Conservation (phyloP, 352 stramenopile species). For the Phytophthora sp. region DNA sequence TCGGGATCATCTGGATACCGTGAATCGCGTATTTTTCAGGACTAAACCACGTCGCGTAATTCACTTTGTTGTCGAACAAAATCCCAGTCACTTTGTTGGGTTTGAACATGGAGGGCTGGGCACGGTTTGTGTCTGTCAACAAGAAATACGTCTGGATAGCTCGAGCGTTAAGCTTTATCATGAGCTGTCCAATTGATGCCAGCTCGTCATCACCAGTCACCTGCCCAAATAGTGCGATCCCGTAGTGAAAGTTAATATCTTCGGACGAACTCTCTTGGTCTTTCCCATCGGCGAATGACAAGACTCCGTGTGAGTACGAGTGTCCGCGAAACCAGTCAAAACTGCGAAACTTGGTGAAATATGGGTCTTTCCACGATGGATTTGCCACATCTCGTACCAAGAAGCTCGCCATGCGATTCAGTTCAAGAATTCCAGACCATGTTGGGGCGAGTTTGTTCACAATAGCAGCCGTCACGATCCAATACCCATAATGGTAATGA, state of each 20-base stretch:
- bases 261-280: constrained; percentile 60
- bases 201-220: constrained; percentile 37
- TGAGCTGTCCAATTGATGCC: constrained; percentile 48
- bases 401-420: constrained; percentile 47
- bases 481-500: constrained; percentile 63
- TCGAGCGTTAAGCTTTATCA: constrained; percentile 53
- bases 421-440: constrained; percentile 33
- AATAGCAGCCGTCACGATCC: constrained; percentile 42
- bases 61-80: constrained; percentile 78
- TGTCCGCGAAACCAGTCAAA: constrained; percentile 57
- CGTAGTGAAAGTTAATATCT: constrained; percentile 59
- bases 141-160: constrained; percentile 60
- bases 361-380: constrained; percentile 39
- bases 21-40: constrained; percentile 76
- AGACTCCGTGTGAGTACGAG: constrained; percentile 59
- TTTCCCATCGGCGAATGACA: constrained; percentile 49
- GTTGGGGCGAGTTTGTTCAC: constrained; percentile 52
- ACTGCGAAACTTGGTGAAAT: constrained; percentile 52
- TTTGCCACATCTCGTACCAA: constrained; percentile 54
- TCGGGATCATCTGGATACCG: constrained; percentile 81
- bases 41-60: constrained; percentile 80
- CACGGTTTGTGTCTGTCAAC: constrained; percentile 47
- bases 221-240: constrained; percentile 44
- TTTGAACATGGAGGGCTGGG: constrained; percentile 46
- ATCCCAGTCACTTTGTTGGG: constrained; percentile 77